phyloP scores from a whole-genome alignment of 495 filamentous ascomycete species.

The Aspergillus haitiensis region DNA sequence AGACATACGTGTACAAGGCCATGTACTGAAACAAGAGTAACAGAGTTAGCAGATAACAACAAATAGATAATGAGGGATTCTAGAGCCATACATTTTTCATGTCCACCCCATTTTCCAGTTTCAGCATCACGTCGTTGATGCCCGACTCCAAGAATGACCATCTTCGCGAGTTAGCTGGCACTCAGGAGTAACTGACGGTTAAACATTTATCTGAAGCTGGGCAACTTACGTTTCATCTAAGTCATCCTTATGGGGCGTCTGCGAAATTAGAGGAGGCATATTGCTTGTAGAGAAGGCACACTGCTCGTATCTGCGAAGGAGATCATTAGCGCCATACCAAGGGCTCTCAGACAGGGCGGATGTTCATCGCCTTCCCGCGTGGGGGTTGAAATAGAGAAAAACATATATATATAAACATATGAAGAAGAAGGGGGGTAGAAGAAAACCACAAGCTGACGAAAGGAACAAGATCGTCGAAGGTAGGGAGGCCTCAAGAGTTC shows the following conservation, averaged over 20 bases:
- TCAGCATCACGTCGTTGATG: slow-evolving; percentile 88
- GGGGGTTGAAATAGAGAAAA: too few species aligned
- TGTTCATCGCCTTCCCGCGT: slow-evolving; percentile 2
- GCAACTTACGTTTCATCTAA: slow-evolving; percentile 73
- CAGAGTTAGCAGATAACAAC: slow-evolving; percentile 13
- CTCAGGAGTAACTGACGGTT: background rate
- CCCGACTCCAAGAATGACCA: slow-evolving; percentile 88
- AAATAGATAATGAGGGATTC: background rate
- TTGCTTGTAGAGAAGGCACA: slow-evolving; percentile 23
- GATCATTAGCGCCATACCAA: slow-evolving; percentile 8
- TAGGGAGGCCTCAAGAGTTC: slow-evolving; percentile 1
- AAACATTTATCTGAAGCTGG: background rate
- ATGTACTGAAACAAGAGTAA: slow-evolving; percentile 68
- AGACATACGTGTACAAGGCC: slow-evolving; percentile 86
- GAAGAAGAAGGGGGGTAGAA: background rate
- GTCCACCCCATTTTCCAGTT: slow-evolving; percentile 87
- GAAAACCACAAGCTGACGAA: background rate
- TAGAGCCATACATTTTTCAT: slow-evolving; percentile 70
- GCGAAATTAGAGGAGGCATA: slow-evolving; percentile 43
- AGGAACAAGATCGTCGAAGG: background rate
- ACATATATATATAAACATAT: background rate
- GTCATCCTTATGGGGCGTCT: slow-evolving; percentile 74
- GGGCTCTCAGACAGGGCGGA: slow-evolving; percentile 2
- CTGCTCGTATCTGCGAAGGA: background rate
- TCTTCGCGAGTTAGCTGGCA: slow-evolving; percentile 45